Evolutionary conservation across 495 filamentous ascomycete species (phyloP), one percentile per base, ranked within the genome.

Genomic region (Talaromyces nanjingensis): DNA sequence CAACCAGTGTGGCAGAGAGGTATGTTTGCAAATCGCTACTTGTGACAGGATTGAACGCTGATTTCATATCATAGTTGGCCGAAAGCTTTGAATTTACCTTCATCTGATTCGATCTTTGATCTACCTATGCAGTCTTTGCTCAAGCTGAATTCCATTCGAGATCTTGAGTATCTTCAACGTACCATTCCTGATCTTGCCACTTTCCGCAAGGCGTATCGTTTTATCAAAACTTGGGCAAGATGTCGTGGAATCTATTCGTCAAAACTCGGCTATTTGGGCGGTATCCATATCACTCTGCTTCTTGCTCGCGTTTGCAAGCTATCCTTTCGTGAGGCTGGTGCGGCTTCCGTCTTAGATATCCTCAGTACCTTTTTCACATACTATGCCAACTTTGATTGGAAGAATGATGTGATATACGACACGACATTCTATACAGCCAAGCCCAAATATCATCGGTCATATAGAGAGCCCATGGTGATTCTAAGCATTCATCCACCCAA

Each of bases 231-330:
- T 7, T 88, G 84, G 84, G 79, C 84, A 8, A 76, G 76, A 53
- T 69, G 72, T 11, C 76, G 82, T 8, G 85, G 86, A 16, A 76
- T 87, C 47, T 87, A 84, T 66, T 74, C 82, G 0, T 77, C 83
- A 1, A 77, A 78, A 22, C 85, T 86, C 65, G 85, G 86, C 0
- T 84, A 81, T 65, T 71, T 88, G 4, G 74, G 79, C 9, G 83
- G 83, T 7, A 81, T 85, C 42, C 85, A 87, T 64, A 80, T 88
- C 49, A 76, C 83, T 5, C 66, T 87, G 20, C 70, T 88, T 61
- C 72, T 88, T 11, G 73, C 78, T 5, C 75, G 78, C 27, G 74
- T 87, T 0, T 76, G 72, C 67, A 87, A 87, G 66, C 72, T 79
- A 2, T 63, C 84, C 3, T 66, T 75, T 16, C 57, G 60, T 29